Evolutionary conservation across 106 monocot species (phyloP), one percentile per base, ranked within the genome.

Genomic region (Agapanthus africanus): DNA sequence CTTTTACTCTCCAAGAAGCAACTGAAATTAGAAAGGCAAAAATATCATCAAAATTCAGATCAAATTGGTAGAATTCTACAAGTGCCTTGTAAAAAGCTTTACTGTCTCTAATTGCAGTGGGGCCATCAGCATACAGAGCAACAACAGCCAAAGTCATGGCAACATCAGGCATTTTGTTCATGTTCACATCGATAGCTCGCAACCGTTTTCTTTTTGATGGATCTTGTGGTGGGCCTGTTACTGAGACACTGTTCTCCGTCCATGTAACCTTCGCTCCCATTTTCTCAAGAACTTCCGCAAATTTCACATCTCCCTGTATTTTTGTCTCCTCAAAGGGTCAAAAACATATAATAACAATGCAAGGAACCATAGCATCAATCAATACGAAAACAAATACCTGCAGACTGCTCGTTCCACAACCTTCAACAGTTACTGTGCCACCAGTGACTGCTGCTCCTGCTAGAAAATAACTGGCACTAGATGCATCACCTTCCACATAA

Each of bases 151-250:
- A 79, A 0, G 97, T 99, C 97, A 99, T 99, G 63, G 97, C 97
- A 77, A 99, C 97, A 79, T 99, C 97, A 66, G 97, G 97, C 97
- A 99, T 99, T 71, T 92, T 99, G 66, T 99, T 99, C 97, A 99
- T 99, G 77, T 99, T 99, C 10, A 99, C 97, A 84, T 99, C 97
- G 62, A 99, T 61, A 4, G 84, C 82, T 40, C 41, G 75, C 61
- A 99, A 65, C n/a, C 72, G 78, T 69, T 84, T 92, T 67, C 65
- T 84, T 54, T 73, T 71, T 3, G 73, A 84, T 33, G 84, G 63
- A 81, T 79, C 82, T 40, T 75, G 82, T 30, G 89, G 84, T 36
- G 97, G 97, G 21, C 97, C 97, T 32, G 89, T 90, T 44, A 99
- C 97, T 37, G 97, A 90, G 37, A 99, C 92, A 81, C 92, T 92